Evolutionary conservation across 768 basidiomycete species (phyloP).

Genomic region (Boletus reticuloceps): DNA sequence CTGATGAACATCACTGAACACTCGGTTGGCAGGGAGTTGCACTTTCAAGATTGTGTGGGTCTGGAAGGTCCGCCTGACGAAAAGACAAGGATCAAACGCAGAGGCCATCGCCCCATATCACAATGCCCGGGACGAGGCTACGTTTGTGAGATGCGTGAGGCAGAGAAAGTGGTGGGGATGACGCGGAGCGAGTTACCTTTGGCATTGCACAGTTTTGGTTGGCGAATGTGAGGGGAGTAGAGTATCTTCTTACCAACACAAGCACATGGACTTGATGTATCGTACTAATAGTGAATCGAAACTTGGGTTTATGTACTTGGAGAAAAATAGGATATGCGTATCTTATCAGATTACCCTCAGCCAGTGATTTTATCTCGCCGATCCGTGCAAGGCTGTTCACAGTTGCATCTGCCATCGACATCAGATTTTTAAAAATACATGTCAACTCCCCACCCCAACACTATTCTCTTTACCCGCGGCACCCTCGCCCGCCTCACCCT

Average conservation of each 20-base stretch:
- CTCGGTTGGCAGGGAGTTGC: neutral
- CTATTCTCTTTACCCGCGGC: slow-evolving; percentile 82
- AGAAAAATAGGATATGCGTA: too few species aligned
- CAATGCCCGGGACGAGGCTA: neutral
- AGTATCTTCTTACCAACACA: too few species aligned
- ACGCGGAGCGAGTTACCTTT: neutral
- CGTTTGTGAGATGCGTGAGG: neutral
- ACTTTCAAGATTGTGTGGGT: neutral
- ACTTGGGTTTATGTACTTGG: too few species aligned
- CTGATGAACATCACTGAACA: neutral
- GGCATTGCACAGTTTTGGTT: neutral
- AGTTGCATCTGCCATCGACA: neutral
- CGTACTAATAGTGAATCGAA: too few species aligned
- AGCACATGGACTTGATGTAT: too few species aligned
- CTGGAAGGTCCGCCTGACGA: neutral
- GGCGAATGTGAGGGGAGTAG: too few species aligned
- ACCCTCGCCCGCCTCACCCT: slow-evolving; percentile 75
- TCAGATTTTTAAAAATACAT: neutral
- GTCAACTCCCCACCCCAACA: slow-evolving; percentile 39
- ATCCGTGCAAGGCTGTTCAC: too few species aligned
- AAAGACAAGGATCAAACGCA: neutral
- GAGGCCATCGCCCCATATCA: neutral
- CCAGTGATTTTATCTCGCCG: too few species aligned
- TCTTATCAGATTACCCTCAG: too few species aligned
- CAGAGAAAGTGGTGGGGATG: neutral